Evolutionary conservation across 176 grass and related monocot genomes (phyloP).

Genomic region (Lolium perenne): DNA sequence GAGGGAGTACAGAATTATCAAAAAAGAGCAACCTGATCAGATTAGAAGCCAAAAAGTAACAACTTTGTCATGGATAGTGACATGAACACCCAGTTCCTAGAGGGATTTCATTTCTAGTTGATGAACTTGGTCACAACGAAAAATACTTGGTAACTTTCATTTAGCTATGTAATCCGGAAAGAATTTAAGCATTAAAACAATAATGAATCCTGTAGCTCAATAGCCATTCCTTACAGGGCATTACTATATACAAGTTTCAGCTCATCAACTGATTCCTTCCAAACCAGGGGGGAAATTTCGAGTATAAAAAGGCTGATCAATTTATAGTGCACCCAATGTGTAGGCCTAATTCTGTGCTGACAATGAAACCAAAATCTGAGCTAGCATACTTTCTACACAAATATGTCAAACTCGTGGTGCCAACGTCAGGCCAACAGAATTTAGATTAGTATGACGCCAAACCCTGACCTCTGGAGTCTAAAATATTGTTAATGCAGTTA

Average conservation of each 20-base stretch:
- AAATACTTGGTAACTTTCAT: constrained; percentile 18
- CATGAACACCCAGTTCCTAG: not conserved
- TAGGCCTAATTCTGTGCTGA: not conserved
- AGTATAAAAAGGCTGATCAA: not conserved
- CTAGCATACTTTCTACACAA: not conserved
- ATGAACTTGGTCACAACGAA: not conserved
- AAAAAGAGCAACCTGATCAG: not conserved
- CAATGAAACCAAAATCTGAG: not conserved
- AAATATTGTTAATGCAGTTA: not conserved
- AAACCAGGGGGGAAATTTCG: not conserved
- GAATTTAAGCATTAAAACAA: constrained; percentile 11
- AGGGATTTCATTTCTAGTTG: constrained; percentile 5
- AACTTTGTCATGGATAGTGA: not conserved
- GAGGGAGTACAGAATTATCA: not conserved
- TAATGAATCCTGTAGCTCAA: not conserved
- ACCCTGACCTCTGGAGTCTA: not conserved
- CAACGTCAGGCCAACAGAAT: constrained; percentile 1
- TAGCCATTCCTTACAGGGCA: not conserved
- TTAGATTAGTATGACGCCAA: not conserved
- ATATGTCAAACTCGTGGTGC: constrained; percentile 11
- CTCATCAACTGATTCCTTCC: not conserved
- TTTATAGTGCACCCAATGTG: not conserved
- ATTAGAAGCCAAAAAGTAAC: constrained; percentile 25
- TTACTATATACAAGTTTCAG: not conserved
- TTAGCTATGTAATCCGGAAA: not conserved